Base-by-base conservation (phyloP, 805 yeast species). In the Barnettozyma sp. region DNA sequence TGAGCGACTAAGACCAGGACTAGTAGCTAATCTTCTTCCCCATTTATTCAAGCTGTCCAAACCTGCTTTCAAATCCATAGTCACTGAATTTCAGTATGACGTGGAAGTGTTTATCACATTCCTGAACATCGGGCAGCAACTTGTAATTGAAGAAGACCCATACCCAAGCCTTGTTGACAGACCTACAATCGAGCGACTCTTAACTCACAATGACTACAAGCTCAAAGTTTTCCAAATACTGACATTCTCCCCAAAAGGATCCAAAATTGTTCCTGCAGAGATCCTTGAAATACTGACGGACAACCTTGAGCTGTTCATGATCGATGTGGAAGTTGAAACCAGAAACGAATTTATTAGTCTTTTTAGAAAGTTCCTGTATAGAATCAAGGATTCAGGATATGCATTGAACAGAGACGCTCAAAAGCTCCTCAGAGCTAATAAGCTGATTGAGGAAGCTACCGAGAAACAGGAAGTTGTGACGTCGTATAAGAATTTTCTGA, bases 331-430 rank as follows among this genome's bases (percentile, higher is more conserved):
- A 38, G 66, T 84, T 12, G 88, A 82, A 41, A 65, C 73, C 1
- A 65, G 96, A 50, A 78, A 78, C 43, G 77, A 73, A 30, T 74
- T 83, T 34, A 64, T 66, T 19, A 76, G 90, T 3, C 50, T 73
- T 13, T 57, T 87, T 38, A 70, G 79, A 36, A 74, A 69, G 38
- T 78, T 87, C 43, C 51, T 85, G 10, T 55, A 68, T 20, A 65
- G 96, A 45, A 56, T 83, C 13, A 68, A 82, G 44, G 92, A 81
- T 35, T 82, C 88, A 0, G 58, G 80, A 2, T 76, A 80, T 52
- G 70, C 77, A 0, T 45, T 74, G 18, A 50, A 68, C 16, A 68
- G 84, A 48, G 81, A 76, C 33, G 59, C 64, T 0, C 55, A 50
- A n/a, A 70, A 70, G 38, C 44, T 69, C 34, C 46, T 52, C 19